Evolutionary conservation across 2,329 filamentous ascomycete species (phyloP), one percentile per base, ranked within the genome.

Genomic region (Atkinsonella texensis): DNA sequence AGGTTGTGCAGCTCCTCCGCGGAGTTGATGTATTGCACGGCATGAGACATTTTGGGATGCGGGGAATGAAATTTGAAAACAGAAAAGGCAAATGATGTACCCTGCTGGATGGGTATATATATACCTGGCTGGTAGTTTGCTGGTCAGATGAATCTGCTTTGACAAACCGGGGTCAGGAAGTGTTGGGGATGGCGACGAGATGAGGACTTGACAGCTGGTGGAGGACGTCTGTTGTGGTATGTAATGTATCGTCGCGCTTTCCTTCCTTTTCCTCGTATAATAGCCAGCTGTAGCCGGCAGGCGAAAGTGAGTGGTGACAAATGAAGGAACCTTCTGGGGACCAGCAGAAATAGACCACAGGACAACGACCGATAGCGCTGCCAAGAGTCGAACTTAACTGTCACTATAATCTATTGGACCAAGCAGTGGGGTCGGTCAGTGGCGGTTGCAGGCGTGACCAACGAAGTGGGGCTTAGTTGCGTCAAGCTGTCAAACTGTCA

Each of bases 1-100:
- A 75, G 63, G 18, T 63, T 49, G 17, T 67, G 55, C 52, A 75
- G 64, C 54, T 72, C 62, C 0, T 57, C 56, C 13, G 54, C 43
- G 11, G 65, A 59, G 28, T 54, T 57, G 55, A 68, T 60, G 54
- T 67, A 54, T 49, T 65, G 61, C 49, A 66, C 57, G 52, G 43
- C 15, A 20, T 40, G 35, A 5, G 50, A 20, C 50, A 52, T 54
- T 50, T 47, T 48, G 12, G 11, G 15, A 15, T 38, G 12, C 15
- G 35, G 28, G 28, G 28, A 4, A 28, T 28, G 28, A 28, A 28
- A 28, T 28, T 28, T 28, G 28, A 28, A 28, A 28, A 28, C 7
- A 8, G 28, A 4, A 28, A 28, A 7, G 28, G 7, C 5, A 8
- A 8, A 28, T 28, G 1, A 6, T 28, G 4, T 5, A 6, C 4